Percentiles rank a stretch among this genome's conserved stretches.
phyloP scores from a whole-genome alignment of 345 rosid species.

The Dimocarpus longan region DNA sequence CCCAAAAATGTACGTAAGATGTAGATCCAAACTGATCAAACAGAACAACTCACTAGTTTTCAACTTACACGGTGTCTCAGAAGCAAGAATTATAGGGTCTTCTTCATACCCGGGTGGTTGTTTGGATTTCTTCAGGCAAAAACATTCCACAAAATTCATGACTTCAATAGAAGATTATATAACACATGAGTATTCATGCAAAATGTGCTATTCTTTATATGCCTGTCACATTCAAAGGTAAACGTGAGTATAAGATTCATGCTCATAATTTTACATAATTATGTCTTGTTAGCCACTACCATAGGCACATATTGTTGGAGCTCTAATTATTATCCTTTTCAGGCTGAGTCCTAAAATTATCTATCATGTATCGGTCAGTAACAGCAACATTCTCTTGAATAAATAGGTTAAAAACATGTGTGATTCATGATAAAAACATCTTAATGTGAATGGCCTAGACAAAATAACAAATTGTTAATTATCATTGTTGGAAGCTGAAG shows the following conservation, averaged over 20 bases:
- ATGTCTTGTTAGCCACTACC: neutral
- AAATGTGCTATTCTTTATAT: neutral
- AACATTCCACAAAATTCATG: slow-evolving; percentile 53
- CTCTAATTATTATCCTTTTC: neutral
- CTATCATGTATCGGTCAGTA: neutral
- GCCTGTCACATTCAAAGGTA: slow-evolving; percentile 17
- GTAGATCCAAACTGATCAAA: neutral
- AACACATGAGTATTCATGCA: neutral
- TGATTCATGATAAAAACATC: neutral
- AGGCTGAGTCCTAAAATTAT: neutral
- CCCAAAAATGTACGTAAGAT: neutral
- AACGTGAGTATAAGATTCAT: slow-evolving; percentile 1
- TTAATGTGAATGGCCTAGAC: neutral
- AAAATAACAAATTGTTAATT: neutral
- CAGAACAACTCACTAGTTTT: neutral
- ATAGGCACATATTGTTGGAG: neutral
- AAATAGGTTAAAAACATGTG: neutral
- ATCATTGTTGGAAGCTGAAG: neutral
- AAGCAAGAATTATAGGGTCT: slow-evolving; percentile 63
- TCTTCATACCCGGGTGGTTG: slow-evolving; percentile 47
- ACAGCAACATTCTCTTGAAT: neutral
- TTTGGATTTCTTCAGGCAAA: slow-evolving; percentile 43
- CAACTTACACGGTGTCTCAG: slow-evolving; percentile 81
- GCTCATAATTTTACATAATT: neutral
- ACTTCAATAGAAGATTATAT: slow-evolving; percentile 8